These are phyloP conservation scores for Juncus effusus DNA, from an alignment of 176 grass and related monocot species.

Conservation along the genomic window DNA sequence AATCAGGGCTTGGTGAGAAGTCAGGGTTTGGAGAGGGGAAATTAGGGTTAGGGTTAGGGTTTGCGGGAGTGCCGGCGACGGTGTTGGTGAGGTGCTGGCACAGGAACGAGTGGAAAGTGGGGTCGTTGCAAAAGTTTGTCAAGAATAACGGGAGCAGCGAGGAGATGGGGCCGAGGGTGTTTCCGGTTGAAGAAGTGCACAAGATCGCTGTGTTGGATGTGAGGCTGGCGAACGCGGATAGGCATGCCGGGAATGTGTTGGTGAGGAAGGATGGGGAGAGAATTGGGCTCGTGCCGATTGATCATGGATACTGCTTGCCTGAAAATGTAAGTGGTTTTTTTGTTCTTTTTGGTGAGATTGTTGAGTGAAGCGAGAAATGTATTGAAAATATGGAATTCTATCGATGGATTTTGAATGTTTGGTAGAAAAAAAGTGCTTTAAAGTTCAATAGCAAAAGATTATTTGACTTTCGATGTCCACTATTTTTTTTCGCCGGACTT, in stretches of 20 bases:
- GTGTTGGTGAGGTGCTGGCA: constrained; percentile 49
- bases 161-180: constrained; percentile 54
- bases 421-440: no score
- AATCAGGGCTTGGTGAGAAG: neutral
- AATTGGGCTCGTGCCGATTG: constrained; percentile 62
- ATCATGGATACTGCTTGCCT: constrained; percentile 89
- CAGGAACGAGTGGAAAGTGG: constrained; percentile 59
- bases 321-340: constrained; percentile 45
- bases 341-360: no score
- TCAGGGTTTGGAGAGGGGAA: neutral
- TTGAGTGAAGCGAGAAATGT: no score
- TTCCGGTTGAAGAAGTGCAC: constrained; percentile 68
- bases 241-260: constrained; percentile 74
- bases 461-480: no score
- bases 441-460: no score
- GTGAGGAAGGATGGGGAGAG: constrained; percentile 38
- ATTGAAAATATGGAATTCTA: no score
- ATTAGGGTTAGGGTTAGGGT: constrained; percentile 17
- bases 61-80: constrained; percentile 75
- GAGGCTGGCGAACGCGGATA: constrained; percentile 78
- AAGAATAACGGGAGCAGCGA: constrained; percentile 60
- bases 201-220: constrained; percentile 78
- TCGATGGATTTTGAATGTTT: no score
- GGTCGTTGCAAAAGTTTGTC: constrained; percentile 75
- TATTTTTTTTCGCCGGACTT: no score